Conservation (phyloP, 2,329 filamentous ascomycete genomes). For the Pseudocercospora pini-densiflorae region DNA sequence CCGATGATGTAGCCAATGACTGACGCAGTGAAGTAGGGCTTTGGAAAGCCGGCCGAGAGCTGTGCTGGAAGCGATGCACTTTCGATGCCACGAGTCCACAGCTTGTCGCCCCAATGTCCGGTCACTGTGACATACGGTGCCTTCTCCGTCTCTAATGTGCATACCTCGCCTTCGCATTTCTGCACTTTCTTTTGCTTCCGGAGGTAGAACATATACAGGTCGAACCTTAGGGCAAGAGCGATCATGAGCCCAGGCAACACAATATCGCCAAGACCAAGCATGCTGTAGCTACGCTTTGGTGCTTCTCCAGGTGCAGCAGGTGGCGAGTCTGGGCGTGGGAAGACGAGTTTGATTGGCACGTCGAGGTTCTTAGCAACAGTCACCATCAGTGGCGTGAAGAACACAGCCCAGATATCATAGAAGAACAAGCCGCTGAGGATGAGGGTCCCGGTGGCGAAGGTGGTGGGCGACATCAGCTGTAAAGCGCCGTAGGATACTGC, state of each 20-base stretch:
- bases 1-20: constrained; percentile 77
- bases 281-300: constrained; percentile 57
- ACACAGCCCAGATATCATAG: constrained; percentile 94
- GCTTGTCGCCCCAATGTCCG: constrained; percentile 79
- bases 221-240: constrained; percentile 85
- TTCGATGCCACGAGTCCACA: constrained; percentile 67
- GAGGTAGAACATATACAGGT: constrained; percentile 83
- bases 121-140: constrained; percentile 56
- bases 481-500: constrained; percentile 83
- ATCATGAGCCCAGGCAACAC: constrained; percentile 92
- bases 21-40: constrained; percentile 82
- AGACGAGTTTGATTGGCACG: constrained; percentile 89
- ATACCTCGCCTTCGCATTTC: constrained; percentile 44
- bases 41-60: constrained; percentile 65
- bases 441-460: constrained; percentile 78
- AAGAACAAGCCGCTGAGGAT: constrained; percentile 83
- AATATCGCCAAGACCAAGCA: constrained; percentile 94
- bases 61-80: constrained; percentile 21
- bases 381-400: constrained; percentile 85
- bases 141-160: constrained; percentile 38
- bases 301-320: constrained; percentile 38
- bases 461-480: constrained; percentile 84
- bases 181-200: constrained; percentile 59
- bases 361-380: constrained; percentile 88
- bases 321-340: constrained; percentile 64